Evolutionary conservation across 345 rosid species (phyloP).

Genomic region (Moricandia moricandioides): DNA sequence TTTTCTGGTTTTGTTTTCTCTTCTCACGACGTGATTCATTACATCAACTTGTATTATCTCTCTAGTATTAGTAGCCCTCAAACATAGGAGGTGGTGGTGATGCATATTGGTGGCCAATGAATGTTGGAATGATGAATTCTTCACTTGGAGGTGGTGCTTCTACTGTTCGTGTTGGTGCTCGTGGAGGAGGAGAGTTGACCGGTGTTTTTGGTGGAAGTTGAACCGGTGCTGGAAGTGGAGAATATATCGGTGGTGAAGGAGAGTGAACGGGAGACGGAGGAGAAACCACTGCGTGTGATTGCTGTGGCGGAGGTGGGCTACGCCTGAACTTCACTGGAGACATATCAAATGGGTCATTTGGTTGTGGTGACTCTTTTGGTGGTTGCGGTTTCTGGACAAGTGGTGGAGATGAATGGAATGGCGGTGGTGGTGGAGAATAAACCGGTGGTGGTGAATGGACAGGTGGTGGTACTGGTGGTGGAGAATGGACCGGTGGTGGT

Average conservation of each 20-base stretch:
- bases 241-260: neutral
- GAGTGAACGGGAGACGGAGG: conserved; percentile 15
- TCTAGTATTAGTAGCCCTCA: conserved; percentile 57
- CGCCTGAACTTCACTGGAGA: conserved; percentile 34
- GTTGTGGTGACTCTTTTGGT: conserved; percentile 35
- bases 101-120: conserved; percentile 56
- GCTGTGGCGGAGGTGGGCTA: conserved; percentile 38
- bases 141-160: conserved; percentile 38
- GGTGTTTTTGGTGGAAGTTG: conserved; percentile 32
- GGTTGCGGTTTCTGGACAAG: conserved; percentile 20
- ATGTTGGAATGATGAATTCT: conserved; percentile 51
- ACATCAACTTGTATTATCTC: neutral
- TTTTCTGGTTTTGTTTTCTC: neutral
- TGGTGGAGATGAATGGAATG: conserved; percentile 22
- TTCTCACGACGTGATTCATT: neutral
- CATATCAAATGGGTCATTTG: conserved; percentile 30
- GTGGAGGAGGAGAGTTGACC: conserved; percentile 22
- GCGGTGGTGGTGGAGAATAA: conserved; percentile 24
- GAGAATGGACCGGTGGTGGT: conserved; percentile 23
- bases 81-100: conserved; percentile 85
- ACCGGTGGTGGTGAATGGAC: conserved; percentile 21
- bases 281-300: conserved; percentile 31
- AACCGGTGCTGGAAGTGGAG: conserved; percentile 14
- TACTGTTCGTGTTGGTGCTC: conserved; percentile 5
- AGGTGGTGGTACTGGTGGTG: conserved; percentile 34